A percentile compares a stretch with the other conserved stretches of the same genome.
phyloP scores from a whole-genome alignment of 805 yeast genomes.

The Candida ficus region DNA sequence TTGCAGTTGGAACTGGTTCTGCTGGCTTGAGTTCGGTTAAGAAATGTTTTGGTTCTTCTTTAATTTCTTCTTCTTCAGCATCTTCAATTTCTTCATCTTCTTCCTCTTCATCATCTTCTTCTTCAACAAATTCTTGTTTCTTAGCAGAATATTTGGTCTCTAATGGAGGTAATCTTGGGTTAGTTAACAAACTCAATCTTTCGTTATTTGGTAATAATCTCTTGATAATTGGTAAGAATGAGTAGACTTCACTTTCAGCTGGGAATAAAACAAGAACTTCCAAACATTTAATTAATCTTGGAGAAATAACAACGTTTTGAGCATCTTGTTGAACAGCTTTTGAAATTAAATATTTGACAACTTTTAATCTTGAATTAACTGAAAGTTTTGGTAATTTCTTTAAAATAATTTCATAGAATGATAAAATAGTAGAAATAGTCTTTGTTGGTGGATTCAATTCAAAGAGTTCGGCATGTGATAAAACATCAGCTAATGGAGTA shows the following conservation, averaged over 20 bases:
- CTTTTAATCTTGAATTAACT: constrained; percentile 55
- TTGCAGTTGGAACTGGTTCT: not conserved
- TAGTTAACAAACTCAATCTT: constrained; percentile 53
- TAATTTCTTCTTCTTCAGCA: constrained; percentile 8
- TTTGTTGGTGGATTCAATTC: constrained; percentile 32
- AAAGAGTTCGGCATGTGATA: constrained; percentile 61
- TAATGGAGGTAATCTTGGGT: constrained; percentile 66
- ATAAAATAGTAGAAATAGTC: constrained; percentile 28
- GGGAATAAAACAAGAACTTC: constrained; percentile 63
- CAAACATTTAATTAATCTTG: constrained; percentile 34
- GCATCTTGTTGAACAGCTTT: constrained; percentile 30
- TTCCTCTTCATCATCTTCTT: constrained; percentile 26
- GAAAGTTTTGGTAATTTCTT: constrained; percentile 46
- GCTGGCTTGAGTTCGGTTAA: constrained; percentile 15
- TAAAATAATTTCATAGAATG: constrained; percentile 46
- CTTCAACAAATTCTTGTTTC: constrained; percentile 21
- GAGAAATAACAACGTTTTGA: constrained; percentile 25
- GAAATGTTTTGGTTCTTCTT: constrained; percentile 8
- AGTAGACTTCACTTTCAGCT: constrained; percentile 49
- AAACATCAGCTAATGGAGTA: constrained; percentile 58
- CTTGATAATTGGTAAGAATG: constrained; percentile 68
- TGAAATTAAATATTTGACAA: constrained; percentile 42
- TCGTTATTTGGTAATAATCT: constrained; percentile 44
- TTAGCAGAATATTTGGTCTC: constrained; percentile 20
- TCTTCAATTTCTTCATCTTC: constrained; percentile 13